Conservation (phyloP, 768 basidiomycete species). For the Leucosporidium creatinivorum region DNA sequence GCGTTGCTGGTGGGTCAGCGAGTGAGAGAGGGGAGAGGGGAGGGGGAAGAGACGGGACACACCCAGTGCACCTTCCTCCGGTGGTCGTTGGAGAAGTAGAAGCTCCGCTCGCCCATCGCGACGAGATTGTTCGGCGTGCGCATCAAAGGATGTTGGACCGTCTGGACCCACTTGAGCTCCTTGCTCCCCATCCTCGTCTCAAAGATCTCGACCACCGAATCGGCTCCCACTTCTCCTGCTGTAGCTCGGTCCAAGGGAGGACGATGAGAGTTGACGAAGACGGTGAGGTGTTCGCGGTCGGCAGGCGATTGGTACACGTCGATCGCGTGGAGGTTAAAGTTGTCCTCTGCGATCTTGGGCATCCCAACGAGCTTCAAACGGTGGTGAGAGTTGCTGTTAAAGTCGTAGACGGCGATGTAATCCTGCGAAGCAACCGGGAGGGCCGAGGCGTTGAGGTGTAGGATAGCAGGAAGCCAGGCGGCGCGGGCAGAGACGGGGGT, state of each 20-base stretch:
- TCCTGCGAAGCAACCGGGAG: conserved; percentile 5
- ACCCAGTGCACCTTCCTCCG: conserved; percentile 53
- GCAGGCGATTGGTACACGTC: conserved; percentile 54
- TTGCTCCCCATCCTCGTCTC: conserved; percentile 49
- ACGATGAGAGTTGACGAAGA: conserved; percentile 69
- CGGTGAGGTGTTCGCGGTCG: conserved; percentile 51
- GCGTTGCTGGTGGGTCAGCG: neutral
- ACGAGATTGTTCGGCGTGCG: conserved; percentile 64
- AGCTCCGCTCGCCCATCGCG: conserved; percentile 60
- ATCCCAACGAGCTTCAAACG: conserved; percentile 14
- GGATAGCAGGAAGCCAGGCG: conserved; percentile 11
- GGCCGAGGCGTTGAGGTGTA: conserved; percentile 8
- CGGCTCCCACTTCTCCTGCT: conserved; percentile 53
- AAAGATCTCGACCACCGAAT: conserved; percentile 66
- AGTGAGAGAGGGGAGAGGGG: neutral
- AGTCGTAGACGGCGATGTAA: conserved; percentile 16
- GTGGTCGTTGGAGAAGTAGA: conserved; percentile 67
- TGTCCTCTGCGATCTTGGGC: conserved; percentile 14
- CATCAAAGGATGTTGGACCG: conserved; percentile 54
- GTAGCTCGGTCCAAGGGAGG: conserved; percentile 46
- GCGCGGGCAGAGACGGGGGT: neutral
- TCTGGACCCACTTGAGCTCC: conserved; percentile 52
- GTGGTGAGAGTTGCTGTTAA: neutral
- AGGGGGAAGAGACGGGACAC: conserved; percentile 34
- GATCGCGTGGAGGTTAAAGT: conserved; percentile 58